These are phyloP conservation scores for Yamagishiella unicocca DNA, from an alignment of 139 green algal genomes.

Conservation along the genomic window DNA sequence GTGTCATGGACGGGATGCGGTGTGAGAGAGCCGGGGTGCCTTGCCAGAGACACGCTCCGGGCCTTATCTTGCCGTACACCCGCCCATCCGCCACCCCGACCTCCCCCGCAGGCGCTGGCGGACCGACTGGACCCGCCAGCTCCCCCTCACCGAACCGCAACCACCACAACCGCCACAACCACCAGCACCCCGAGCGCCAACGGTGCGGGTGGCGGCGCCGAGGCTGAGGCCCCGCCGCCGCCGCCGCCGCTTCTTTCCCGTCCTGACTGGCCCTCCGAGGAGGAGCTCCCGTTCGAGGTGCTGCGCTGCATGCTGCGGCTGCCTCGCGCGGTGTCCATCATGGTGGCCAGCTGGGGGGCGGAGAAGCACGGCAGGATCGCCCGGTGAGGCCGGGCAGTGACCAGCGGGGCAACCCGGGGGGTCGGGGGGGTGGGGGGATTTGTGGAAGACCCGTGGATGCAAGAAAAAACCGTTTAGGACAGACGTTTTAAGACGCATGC, in stretches of 20 bases:
- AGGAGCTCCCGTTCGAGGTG: conserved; percentile 2
- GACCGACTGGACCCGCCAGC: not conserved
- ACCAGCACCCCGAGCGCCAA: not conserved
- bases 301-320: not conserved
- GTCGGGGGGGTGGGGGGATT: too few relatives aligned
- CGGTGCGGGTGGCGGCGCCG: not conserved
- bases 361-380: too few relatives aligned
- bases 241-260: not conserved
- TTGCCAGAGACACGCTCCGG: too few relatives aligned
- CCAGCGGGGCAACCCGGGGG: too few relatives aligned
- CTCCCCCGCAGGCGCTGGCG: not conserved
- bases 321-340: not conserved
- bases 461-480: too few relatives aligned
- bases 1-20: too few relatives aligned
- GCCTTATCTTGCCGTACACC: not conserved
- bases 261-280: not conserved
- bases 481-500: too few relatives aligned
- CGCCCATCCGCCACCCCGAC: not conserved
- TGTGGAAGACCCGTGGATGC: too few relatives aligned
- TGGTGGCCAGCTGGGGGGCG: not conserved
- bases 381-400: too few relatives aligned
- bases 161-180: not conserved
- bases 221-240: not conserved
- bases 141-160: not conserved
- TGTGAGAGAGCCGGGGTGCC: too few relatives aligned